phyloP scores from a whole-genome alignment of 2,329 filamentous ascomycete genomes.

The Podosphaera leucotricha region DNA sequence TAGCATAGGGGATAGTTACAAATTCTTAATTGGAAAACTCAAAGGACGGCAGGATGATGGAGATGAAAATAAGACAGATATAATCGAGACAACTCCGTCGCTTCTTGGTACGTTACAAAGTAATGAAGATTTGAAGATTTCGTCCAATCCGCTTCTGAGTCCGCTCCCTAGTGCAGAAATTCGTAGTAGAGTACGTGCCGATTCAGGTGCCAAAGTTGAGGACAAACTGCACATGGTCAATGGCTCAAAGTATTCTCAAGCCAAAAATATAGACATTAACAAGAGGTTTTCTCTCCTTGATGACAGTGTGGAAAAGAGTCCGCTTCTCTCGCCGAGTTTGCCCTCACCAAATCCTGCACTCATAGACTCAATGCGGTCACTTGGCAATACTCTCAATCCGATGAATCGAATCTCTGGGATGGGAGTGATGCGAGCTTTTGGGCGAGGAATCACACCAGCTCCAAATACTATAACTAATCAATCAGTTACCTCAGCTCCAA shows the following conservation, averaged over 20 bases:
- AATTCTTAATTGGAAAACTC: conserved; percentile 72
- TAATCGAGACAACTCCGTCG: conserved; percentile 64
- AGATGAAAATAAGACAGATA: conserved; percentile 23
- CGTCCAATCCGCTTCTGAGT: conserved; percentile 26
- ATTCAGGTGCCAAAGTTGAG: conserved; percentile 21
- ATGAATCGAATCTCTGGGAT: conserved; percentile 58
- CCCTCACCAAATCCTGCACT: conserved; percentile 30
- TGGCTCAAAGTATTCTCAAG: conserved; percentile 36
- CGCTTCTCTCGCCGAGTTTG: conserved; percentile 10
- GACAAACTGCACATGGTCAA: conserved; percentile 49
- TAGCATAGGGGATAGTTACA: conserved; percentile 79
- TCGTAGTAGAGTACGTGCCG: conserved; percentile 14
- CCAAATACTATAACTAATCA: conserved; percentile 10
- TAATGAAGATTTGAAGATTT: conserved; percentile 17
- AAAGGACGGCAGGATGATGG: conserved; percentile 39
- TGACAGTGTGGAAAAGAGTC: conserved; percentile 15
- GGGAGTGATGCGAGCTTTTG: conserved; percentile 52
- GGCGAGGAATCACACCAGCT: conserved; percentile 22
- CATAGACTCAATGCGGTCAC: conserved; percentile 59
- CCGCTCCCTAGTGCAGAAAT: conserved; percentile 21
- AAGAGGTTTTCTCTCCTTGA: conserved; percentile 31
- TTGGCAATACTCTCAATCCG: conserved; percentile 63
- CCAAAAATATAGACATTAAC: conserved; percentile 56
- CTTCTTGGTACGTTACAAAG: conserved; percentile 53
- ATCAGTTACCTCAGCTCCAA: conserved; percentile 8